A percentile compares a stretch with the other conserved stretches of the same genome.
Evolutionary conservation across 352 stramenopile genomes (phyloP).

Genomic region (Poterioochromonas sp.): DNA sequence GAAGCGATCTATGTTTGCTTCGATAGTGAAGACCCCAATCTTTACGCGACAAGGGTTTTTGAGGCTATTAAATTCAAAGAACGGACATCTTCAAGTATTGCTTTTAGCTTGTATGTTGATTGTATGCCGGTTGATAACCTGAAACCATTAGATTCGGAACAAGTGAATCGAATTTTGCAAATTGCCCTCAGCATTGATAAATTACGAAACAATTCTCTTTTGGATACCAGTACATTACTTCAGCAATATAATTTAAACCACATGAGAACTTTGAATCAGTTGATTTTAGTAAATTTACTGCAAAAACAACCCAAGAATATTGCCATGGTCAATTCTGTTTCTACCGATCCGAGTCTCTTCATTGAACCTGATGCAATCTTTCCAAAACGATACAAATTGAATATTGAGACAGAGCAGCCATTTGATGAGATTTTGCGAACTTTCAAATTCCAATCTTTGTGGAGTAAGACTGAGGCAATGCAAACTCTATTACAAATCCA

Average conservation of each 20-base stretch:
- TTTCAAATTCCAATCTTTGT: slow-evolving; percentile 33
- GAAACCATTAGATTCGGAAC: slow-evolving; percentile 48
- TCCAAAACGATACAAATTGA: background rate
- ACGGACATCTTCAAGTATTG: background rate
- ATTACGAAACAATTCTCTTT: slow-evolving; percentile 35
- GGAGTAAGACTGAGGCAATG: slow-evolving; percentile 22
- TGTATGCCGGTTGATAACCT: slow-evolving; percentile 57
- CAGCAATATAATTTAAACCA: slow-evolving; percentile 79
- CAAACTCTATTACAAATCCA: slow-evolving; percentile 35
- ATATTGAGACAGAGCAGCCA: background rate
- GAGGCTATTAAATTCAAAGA: background rate
- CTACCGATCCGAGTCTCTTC: background rate
- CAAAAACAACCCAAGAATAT: slow-evolving; percentile 38
- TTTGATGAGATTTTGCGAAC: background rate
- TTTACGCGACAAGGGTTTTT: background rate
- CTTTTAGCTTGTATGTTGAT: slow-evolving; percentile 54
- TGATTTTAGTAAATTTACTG: slow-evolving; percentile 50
- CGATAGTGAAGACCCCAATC: slow-evolving; percentile 50
- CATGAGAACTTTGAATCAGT: slow-evolving; percentile 76
- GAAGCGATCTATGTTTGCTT: slow-evolving; percentile 54
- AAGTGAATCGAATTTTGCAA: slow-evolving; percentile 47
- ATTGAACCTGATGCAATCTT: background rate
- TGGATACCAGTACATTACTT: slow-evolving; percentile 47
- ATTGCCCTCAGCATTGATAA: slow-evolving; percentile 39
- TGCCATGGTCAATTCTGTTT: background rate